phyloP scores from a whole-genome alignment of 129 eudicot species.

The Arctium lappa region DNA sequence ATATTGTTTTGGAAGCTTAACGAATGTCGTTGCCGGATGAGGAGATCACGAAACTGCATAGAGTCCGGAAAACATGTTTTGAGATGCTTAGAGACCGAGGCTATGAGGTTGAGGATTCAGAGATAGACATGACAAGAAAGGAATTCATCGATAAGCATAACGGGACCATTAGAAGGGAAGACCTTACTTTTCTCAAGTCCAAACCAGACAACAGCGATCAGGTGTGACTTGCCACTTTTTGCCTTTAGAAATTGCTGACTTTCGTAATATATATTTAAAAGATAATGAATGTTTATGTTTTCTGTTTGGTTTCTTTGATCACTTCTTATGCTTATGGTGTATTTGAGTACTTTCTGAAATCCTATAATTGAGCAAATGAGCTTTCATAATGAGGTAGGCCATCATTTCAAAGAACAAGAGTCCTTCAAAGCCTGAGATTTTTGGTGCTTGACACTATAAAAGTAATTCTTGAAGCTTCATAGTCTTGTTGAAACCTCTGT shows the following conservation, averaged over 20 bases:
- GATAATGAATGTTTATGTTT: not conserved
- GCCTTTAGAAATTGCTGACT: not conserved
- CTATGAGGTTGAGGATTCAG: conserved; percentile 56
- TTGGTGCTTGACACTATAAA: not conserved
- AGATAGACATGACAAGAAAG: conserved; percentile 56
- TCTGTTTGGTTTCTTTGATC: not conserved
- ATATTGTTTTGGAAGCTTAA: not conserved
- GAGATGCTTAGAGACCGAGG: conserved; percentile 76
- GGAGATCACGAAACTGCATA: conserved; percentile 29
- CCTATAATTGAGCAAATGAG: not conserved
- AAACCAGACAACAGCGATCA: conserved; percentile 35
- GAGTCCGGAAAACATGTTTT: conserved; percentile 63
- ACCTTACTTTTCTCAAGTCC: conserved; percentile 49
- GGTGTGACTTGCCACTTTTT: conserved; percentile 3
- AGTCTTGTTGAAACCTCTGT: not conserved
- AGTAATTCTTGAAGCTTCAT: not conserved
- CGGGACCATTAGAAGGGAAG: conserved; percentile 68
- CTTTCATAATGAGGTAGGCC: not conserved
- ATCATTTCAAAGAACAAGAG: not conserved
- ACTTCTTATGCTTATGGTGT: not conserved
- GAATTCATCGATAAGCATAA: conserved; percentile 53
- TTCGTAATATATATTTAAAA: not conserved
- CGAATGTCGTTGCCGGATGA: conserved; percentile 25
- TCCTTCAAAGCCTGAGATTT: not conserved
- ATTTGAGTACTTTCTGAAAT: not conserved